A percentile compares a stretch with the other conserved stretches of the same genome.
Evolutionary conservation across 345 rosid genomes (phyloP).

Genomic region (Mallotus nudiflorus): DNA sequence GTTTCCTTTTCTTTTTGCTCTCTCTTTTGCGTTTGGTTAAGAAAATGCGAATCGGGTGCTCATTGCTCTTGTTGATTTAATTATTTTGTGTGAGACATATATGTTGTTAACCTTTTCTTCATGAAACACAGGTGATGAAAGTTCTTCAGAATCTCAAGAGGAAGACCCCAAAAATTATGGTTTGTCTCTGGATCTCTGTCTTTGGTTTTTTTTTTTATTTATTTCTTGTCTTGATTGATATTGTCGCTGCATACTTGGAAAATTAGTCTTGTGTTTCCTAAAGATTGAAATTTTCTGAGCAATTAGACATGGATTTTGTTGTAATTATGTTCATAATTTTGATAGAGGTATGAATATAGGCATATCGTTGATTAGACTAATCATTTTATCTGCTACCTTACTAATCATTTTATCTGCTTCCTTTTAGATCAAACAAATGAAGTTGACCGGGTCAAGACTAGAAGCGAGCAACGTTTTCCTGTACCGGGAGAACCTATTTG

Average conservation of each 20-base stretch:
- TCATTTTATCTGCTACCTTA: not conserved
- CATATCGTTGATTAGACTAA: conserved; percentile 5
- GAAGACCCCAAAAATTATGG: conserved; percentile 37
- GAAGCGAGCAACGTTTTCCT: conserved; percentile 58
- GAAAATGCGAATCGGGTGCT: too few species aligned
- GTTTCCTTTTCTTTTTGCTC: too few species aligned
- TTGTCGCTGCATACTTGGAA: too few species aligned
- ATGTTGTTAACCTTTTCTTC: not conserved
- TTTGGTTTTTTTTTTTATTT: not conserved
- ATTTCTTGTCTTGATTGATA: not conserved
- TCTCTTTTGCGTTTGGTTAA: too few species aligned
- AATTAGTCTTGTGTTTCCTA: not conserved
- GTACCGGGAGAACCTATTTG: conserved; percentile 65
- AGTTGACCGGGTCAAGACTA: conserved; percentile 36
- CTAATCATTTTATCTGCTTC: not conserved
- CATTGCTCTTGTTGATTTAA: conserved; percentile 1
- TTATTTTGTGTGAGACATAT: not conserved
- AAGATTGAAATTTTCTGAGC: too few species aligned
- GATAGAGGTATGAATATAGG: not conserved
- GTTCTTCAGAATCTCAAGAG: conserved; percentile 39
- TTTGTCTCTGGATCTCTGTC: conserved; percentile 24
- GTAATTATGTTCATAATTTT: too few species aligned
- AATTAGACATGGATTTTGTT: too few species aligned
- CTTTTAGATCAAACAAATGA: conserved; percentile 31
- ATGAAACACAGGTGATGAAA: conserved; percentile 49